Percentiles rank a stretch among this genome's conserved stretches.
Conservation (phyloP, 768 basidiomycete species). For the Termitomyces sp. region DNA sequence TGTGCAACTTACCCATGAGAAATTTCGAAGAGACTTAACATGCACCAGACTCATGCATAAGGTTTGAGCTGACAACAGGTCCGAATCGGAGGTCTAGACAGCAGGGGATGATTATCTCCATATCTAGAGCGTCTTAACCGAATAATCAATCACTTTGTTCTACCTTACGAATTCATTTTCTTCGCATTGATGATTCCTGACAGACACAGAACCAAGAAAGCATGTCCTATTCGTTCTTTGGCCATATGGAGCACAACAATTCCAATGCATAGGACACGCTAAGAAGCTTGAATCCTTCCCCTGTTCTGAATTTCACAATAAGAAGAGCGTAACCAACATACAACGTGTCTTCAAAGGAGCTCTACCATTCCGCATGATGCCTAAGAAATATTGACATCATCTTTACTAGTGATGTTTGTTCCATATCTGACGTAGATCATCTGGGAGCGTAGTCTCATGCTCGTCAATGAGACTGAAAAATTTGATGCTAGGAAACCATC, state of each 20-base stretch:
- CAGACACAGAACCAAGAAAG: not conserved
- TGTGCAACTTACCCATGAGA: not conserved
- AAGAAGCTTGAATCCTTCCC: not conserved
- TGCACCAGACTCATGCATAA: not conserved
- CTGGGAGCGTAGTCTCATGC: constrained; percentile 5
- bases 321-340: not conserved
- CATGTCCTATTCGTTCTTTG: not conserved
- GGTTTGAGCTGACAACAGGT: not conserved
- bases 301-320: not conserved
- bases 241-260: not conserved
- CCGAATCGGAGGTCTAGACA: not conserved
- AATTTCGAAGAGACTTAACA: not conserved
- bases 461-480: constrained; percentile 11
- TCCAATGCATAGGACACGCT: not conserved
- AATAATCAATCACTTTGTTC: not conserved
- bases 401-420: not conserved
- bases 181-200: not conserved
- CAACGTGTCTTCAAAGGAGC: not conserved
- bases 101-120: not conserved
- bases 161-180: not conserved
- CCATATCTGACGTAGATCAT: constrained; percentile 10
- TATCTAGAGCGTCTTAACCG: not conserved
- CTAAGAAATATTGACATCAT: not conserved
- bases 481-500: not conserved
- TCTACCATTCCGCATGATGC: not conserved